These are phyloP conservation scores for Syzygium aromaticum DNA, from an alignment of 345 rosid species.

Conservation along the genomic window DNA sequence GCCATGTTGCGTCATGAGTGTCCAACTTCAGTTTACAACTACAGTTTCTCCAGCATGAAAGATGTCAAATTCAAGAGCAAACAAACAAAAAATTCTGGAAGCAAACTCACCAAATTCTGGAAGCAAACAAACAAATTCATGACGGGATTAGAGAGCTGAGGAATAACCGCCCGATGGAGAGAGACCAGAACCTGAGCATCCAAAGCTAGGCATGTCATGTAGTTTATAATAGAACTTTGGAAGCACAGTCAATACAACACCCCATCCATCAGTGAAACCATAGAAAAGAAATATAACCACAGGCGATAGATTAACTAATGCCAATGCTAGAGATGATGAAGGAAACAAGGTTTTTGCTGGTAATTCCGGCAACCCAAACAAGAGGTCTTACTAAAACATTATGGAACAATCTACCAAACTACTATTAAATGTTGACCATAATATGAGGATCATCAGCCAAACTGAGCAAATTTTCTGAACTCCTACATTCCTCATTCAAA, in stretches of 20 bases:
- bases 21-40: neutral
- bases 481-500: no score
- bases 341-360: no score
- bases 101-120: conserved; percentile 33
- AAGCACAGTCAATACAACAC: neutral
- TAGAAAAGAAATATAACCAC: no score
- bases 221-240: neutral
- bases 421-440: neutral
- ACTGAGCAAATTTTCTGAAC: no score
- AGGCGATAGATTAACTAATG: accelerated
- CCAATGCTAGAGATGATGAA: no score
- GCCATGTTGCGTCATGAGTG: no score
- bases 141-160: conserved; percentile 55
- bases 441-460: accelerated
- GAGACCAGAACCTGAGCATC: conserved; percentile 61
- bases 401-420: neutral
- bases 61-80: neutral
- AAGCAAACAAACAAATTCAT: conserved; percentile 42
- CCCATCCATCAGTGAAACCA: neutral
- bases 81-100: neutral
- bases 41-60: neutral
- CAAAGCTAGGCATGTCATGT: neutral
- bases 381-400: neutral
- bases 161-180: conserved; percentile 65
- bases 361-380: neutral